phyloP scores from a whole-genome alignment of 108 stramenopile genomes.

The Skeletonema potamos region DNA sequence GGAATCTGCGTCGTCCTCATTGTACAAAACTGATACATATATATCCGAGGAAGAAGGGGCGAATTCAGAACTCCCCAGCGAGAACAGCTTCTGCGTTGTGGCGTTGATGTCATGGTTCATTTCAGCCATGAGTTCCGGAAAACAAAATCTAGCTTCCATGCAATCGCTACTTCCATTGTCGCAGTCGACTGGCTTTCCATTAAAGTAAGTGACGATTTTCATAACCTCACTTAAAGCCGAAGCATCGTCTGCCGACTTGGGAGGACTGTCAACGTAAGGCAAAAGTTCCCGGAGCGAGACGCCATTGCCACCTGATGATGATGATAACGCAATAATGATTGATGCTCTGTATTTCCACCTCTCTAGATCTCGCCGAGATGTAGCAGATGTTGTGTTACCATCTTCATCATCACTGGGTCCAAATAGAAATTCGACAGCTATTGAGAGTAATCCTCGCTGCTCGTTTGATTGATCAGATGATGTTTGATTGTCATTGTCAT shows the following conservation, averaged over 20 bases:
- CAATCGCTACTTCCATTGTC: slow-evolving; percentile 7
- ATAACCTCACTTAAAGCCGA: slow-evolving; percentile 51
- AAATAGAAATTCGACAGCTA: slow-evolving; percentile 84
- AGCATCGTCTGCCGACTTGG: slow-evolving; percentile 39
- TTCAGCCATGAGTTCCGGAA: slow-evolving; percentile 81
- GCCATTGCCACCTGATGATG: slow-evolving; percentile 40
- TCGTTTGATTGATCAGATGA: slow-evolving; percentile 11
- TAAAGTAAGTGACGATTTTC: slow-evolving; percentile 72
- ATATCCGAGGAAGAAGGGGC: slow-evolving; percentile 20
- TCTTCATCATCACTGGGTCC: slow-evolving; percentile 44
- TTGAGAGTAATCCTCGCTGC: slow-evolving; percentile 65
- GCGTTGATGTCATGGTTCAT: slow-evolving; percentile 20
- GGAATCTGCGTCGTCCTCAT: slow-evolving; percentile 11
- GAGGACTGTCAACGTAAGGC: slow-evolving; percentile 76
- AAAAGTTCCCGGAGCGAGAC: slow-evolving; percentile 55
- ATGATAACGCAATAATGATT: slow-evolving; percentile 28
- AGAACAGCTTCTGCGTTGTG: slow-evolving; percentile 4
- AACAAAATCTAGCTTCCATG: slow-evolving; percentile 52
- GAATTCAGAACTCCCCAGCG: slow-evolving; percentile 28
- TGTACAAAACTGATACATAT: slow-evolving; percentile 33
- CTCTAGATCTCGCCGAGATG: slow-evolving; percentile 44
- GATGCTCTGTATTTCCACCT: slow-evolving; percentile 76
- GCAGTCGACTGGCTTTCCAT: slow-evolving; percentile 57
- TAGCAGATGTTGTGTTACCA: not conserved
- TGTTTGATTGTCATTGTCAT: slow-evolving; percentile 9